Evolutionary conservation across 176 grass and related monocot genomes (phyloP), one percentile per base, ranked within the genome.

Genomic region (Coix lacrymajobi): DNA sequence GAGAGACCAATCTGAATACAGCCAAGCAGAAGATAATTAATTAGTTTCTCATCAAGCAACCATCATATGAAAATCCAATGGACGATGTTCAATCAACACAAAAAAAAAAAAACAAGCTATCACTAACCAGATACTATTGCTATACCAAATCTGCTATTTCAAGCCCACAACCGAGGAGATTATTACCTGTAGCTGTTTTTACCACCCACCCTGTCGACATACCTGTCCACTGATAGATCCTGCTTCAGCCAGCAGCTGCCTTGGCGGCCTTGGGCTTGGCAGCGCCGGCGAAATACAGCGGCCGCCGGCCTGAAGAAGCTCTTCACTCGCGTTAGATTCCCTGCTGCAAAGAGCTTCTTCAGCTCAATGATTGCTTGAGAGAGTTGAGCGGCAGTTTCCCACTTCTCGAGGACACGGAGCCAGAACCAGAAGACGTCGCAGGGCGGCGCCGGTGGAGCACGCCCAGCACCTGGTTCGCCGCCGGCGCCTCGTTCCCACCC

Each of bases 321-420:
- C 49, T 52, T 52, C 49, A 52, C 48, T 51, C 20, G 48, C 48
- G 48, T 51, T 51, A 20, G 17, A 52, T 8, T 52, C 19, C 1
- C 49, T 52, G 49, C 48, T 51, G 48, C 49, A 22, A 8, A 54
- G 19, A 54, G 20, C 49, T 8, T 48, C 16, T 0, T 24, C 24
- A 57, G 54, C 54, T 57, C 22, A 57, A 57, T 24, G 0, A 9
- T 24, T 24, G 54, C 54, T 57, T 57, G 0, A 57, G 20, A 20
- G 3, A n/a, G 52, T n/a, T 24, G 54, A 1, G 20, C 54, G 1
- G 8, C 22, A 57, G 7, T 8, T 24, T n/a, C 20, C 7, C 52
- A 24, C n/a, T 91, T 87, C 79, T 98, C 95, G 48, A 98, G 79
- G 82, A 91, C 89, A 38, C 92, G 86, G 75, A 95, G 86, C 95